Conservation (phyloP, 2,329 filamentous ascomycete genomes). For the Chrysoporthe austroafricana region DNA sequence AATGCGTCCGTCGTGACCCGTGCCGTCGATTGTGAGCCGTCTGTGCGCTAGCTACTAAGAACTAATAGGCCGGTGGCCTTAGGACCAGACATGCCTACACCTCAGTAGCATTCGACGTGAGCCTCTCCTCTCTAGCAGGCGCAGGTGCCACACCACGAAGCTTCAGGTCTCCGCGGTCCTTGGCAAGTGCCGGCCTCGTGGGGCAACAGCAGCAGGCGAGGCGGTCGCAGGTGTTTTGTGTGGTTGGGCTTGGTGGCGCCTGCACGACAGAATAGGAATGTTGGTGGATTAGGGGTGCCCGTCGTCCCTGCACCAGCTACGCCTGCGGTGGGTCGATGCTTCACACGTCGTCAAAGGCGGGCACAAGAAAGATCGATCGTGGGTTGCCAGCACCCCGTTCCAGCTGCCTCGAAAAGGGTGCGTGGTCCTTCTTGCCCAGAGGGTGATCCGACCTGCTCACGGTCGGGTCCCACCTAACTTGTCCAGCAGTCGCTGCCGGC, state of each 20-base stretch:
- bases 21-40: not conserved
- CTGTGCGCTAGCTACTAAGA: not conserved
- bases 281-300: not conserved
- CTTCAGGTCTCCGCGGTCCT: not conserved
- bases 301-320: not conserved
- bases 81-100: not conserved
- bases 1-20: not conserved
- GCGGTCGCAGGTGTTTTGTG: too few species aligned
- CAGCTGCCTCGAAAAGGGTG: not conserved
- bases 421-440: not conserved
- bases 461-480: not conserved
- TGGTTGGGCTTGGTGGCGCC: not conserved
- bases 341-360: not conserved
- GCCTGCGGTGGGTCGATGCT: too few species aligned
- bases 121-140: not conserved
- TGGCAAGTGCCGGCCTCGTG: not conserved
- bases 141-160: not conserved
- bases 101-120: too few species aligned
- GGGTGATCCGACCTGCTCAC: not conserved
- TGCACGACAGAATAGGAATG: not conserved
- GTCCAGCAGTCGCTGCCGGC: not conserved
- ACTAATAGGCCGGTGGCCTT: not conserved
- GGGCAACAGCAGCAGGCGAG: not conserved
- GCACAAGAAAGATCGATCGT: not conserved
- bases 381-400: not conserved